Evolutionary conservation across 2,329 filamentous ascomycete species (phyloP), one percentile per base, ranked within the genome.

Genomic region (Calycina marina): DNA sequence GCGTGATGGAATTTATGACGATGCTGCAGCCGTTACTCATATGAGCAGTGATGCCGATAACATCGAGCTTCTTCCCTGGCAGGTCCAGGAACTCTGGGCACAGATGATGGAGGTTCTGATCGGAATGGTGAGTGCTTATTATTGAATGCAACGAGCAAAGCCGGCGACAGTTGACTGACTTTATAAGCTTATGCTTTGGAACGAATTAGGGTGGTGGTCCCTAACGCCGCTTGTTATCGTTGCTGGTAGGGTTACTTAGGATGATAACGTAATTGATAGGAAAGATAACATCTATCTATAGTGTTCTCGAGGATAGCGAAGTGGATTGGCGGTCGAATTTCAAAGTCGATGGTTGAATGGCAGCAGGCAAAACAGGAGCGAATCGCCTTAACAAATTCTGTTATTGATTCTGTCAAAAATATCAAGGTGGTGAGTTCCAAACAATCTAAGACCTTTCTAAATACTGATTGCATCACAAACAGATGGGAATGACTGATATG

Each of bases 21-120:
- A 13, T 13, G 25, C 25, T 28, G 25, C 25, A 13, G 25, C 25
- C 14, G 13, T 28, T 14, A 28, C 25, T 8, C 25, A 28, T 14
- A 28, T 28, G 25, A 28, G 14, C 25, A 28, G 25, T 28, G 25
- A 28, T 28, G 13, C 25, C 14, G 25, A 28, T n/a, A 14, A 12
- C 14, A 13, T 28, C 9, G 25, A 28, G 14, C 8, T 11, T 28
- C 25, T 28, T 28, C 11, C 25, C 8, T 28, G 25, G 25, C 25
- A 11, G 9, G 10, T 9, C 14, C 25, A 28, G 14, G 25, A 28
- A 13, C 8, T 13, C 13, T 28, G 25, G 25, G 25, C 25, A 13
- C 25, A 28, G 14, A 28, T 28, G 25, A 13, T 4, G 10, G 25
- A 28, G 14, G 8, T 14, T 28, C 25, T 28, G 9, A 13, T 28